A percentile compares a stretch with the other conserved stretches of the same genome.
These are phyloP conservation scores for Malania oleifera DNA, from an alignment of 164 flowering plant species.

Conservation along the genomic window DNA sequence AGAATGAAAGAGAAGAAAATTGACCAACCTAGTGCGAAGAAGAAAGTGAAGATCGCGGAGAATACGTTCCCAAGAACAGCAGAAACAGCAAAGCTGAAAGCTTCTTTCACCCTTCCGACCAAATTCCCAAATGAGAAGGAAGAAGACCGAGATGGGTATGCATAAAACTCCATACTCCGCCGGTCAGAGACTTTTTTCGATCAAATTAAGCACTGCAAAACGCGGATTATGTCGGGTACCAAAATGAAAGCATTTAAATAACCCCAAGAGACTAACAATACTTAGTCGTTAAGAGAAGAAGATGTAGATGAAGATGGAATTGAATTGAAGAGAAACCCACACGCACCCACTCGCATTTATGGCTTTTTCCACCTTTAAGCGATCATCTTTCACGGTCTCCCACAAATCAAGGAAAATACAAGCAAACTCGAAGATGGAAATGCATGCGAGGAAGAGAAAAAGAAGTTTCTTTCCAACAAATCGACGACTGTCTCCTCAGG, in stretches of 20 bases:
- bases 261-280: background rate
- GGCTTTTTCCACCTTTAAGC: background rate
- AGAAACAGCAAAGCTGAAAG: slow-evolving; percentile 42
- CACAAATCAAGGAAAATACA: no score
- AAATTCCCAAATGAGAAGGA: slow-evolving; percentile 27
- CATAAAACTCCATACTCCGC: slow-evolving; percentile 49
- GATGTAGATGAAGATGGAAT: no score
- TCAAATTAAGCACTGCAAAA: no score
- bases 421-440: no score
- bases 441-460: background rate
- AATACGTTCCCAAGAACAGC: slow-evolving; percentile 60
- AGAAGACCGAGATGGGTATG: slow-evolving; percentile 41
- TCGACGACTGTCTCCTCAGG: background rate
- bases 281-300: slow-evolving; percentile 38
- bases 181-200: background rate
- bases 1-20: slow-evolving; percentile 3
- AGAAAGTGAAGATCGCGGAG: slow-evolving; percentile 76
- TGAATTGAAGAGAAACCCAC: slow-evolving; percentile 7
- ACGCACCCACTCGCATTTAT: slow-evolving; percentile 39
- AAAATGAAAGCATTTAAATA: background rate
- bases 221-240: background rate
- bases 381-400: slow-evolving; percentile 12
- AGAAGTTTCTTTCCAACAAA: background rate
- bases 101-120: slow-evolving; percentile 37
- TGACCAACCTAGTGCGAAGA: slow-evolving; percentile 69